Conservation (phyloP, 1,284 basidiomycete species). For the Boletus coffeatus region DNA sequence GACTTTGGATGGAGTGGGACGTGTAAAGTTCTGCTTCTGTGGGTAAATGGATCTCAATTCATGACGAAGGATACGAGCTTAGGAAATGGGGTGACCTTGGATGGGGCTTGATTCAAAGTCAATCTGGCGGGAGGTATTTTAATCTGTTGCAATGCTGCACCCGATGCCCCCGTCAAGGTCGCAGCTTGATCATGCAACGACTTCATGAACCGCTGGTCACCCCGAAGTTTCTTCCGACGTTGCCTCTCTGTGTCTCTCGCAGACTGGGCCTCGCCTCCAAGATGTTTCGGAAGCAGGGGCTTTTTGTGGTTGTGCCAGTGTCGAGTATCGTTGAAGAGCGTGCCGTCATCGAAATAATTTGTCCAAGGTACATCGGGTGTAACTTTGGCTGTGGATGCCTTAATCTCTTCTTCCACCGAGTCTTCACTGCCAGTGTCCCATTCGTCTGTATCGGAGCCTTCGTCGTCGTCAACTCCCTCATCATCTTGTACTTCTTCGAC, state of each 20-base stretch:
- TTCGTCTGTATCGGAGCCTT: constrained; percentile 16
- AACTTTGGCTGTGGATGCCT: not conserved
- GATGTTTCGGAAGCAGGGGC: constrained; percentile 47
- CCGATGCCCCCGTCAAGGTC: constrained; percentile 58
- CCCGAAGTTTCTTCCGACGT: constrained; percentile 35
- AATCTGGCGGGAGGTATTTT: constrained; percentile 40
- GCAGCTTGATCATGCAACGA: constrained; percentile 52
- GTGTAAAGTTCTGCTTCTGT: constrained; percentile 17
- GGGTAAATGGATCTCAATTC: not conserved
- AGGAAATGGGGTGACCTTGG: constrained; percentile 14
- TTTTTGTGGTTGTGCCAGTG: constrained; percentile 56
- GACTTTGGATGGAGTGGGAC: constrained; percentile 11
- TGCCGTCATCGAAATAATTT: constrained; percentile 36
- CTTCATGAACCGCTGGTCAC: constrained; percentile 53
- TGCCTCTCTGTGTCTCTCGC: constrained; percentile 32
- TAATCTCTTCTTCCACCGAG: constrained; percentile 1
- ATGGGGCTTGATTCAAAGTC: constrained; percentile 6
- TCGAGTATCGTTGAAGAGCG: constrained; percentile 43
- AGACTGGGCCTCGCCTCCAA: constrained; percentile 40
- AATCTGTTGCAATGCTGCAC: constrained; percentile 45
- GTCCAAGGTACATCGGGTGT: not conserved
- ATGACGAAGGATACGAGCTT: not conserved
- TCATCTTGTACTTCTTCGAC: constrained; percentile 9
- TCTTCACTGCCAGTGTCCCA: constrained; percentile 25
- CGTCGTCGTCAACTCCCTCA: constrained; percentile 10